These are phyloP conservation scores for Teratosphaeria pseudoeucalypti DNA, from an alignment of 2,329 filamentous ascomycete species.

Conservation along the genomic window DNA sequence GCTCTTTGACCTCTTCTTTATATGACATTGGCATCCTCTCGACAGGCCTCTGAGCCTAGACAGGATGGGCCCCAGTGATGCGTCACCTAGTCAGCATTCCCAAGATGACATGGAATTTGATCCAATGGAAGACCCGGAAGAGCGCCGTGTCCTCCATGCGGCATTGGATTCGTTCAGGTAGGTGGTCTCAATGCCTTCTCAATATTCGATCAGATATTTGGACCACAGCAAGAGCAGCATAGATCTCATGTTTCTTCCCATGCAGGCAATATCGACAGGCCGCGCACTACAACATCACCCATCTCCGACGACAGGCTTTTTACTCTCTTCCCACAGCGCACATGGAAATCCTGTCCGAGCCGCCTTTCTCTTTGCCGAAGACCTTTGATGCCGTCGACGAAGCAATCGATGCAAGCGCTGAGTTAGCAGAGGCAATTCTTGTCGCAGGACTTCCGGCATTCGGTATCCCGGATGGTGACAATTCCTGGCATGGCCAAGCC, in stretches of 20 bases:
- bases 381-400: conserved; percentile 70
- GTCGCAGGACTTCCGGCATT: conserved; percentile 59
- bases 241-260: background rate
- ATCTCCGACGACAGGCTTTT: conserved; percentile 81
- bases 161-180: conserved; percentile 86
- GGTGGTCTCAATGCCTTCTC: conserved; percentile 23
- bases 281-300: conserved; percentile 83
- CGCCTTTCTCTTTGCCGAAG: conserved; percentile 74
- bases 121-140: conserved; percentile 63
- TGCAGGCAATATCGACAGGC: conserved; percentile 58
- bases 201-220: background rate
- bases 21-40: background rate
- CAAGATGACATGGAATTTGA: conserved; percentile 39
- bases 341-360: conserved; percentile 68
- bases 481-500: conserved; percentile 59
- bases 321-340: conserved; percentile 79
- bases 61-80: background rate
- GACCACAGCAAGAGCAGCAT: background rate
- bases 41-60: background rate
- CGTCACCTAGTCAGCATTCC: background rate
- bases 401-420: conserved; percentile 80
- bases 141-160: conserved; percentile 67
- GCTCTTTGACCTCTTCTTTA: background rate
- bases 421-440: conserved; percentile 70
- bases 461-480: conserved; percentile 36